Percentiles rank a stretch among this genome's conserved stretches.
Conservation (phyloP, 2,329 filamentous ascomycete genomes). For the Ophiocordyceps sinensis region DNA sequence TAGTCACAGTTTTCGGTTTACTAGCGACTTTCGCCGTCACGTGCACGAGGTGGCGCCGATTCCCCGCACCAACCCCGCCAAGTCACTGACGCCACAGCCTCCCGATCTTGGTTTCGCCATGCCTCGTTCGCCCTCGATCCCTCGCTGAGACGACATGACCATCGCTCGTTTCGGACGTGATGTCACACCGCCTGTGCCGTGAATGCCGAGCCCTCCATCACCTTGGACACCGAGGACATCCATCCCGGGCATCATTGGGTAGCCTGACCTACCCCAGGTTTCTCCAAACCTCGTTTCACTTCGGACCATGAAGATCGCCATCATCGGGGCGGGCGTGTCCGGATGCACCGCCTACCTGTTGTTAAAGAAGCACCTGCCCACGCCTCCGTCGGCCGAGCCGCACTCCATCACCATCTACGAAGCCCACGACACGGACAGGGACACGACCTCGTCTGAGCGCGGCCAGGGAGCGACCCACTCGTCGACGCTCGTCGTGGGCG, state of each 20-base stretch:
- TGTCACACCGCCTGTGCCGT: too few relatives aligned
- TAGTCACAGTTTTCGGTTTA: too few relatives aligned
- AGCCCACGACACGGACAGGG: constrained; percentile 8
- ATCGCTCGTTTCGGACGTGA: too few relatives aligned
- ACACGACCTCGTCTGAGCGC: constrained; percentile 6
- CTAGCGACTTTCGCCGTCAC: too few relatives aligned
- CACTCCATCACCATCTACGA: constrained; percentile 12
- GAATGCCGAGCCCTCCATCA: too few relatives aligned
- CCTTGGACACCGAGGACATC: too few relatives aligned
- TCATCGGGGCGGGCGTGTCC: constrained; percentile 12
- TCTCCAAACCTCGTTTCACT: not conserved
- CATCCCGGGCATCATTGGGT: too few relatives aligned
- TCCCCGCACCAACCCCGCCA: not conserved
- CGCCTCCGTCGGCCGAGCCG: not conserved
- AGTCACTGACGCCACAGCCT: too few relatives aligned
- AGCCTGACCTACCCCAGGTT: too few relatives aligned
- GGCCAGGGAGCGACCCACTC: constrained; percentile 9
- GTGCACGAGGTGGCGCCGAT: too few relatives aligned
- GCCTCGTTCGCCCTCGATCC: not conserved
- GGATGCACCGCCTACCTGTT: constrained; percentile 11
- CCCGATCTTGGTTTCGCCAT: not conserved
- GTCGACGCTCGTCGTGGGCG: constrained; percentile 10
- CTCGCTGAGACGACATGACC: too few relatives aligned
- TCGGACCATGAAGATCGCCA: constrained; percentile 9
- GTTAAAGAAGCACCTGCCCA: constrained; percentile 9